Conservation (phyloP, 305 asterid genomes). For the Plantago lanceolata region DNA sequence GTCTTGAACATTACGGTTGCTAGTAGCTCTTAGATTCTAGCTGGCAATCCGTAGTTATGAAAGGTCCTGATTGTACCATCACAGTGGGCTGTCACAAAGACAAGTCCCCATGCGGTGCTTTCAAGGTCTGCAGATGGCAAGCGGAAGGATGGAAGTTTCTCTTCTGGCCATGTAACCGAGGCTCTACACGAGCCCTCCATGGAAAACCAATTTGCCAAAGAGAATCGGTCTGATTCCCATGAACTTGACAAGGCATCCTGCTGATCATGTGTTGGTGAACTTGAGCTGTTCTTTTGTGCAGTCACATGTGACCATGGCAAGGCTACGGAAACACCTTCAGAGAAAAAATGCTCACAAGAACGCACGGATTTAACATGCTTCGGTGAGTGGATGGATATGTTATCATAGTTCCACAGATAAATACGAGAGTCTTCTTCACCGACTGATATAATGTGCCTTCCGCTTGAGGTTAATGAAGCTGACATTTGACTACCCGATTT, state of each 20-base stretch:
- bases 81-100: conserved; percentile 53
- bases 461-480: conserved; percentile 57
- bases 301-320: conserved; percentile 50
- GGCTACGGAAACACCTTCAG: conserved; percentile 47
- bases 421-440: conserved; percentile 62
- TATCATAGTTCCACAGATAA: conserved; percentile 63
- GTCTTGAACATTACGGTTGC: background rate
- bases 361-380: conserved; percentile 51
- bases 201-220: conserved; percentile 62
- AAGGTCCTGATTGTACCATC: conserved; percentile 76
- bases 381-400: conserved; percentile 33
- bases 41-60: conserved; percentile 68
- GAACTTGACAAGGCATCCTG: conserved; percentile 26
- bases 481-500: conserved; percentile 68
- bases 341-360: conserved; percentile 63
- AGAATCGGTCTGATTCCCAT: conserved; percentile 50
- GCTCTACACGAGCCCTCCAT: conserved; percentile 49
- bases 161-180: conserved; percentile 74
- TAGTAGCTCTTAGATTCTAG: conserved; percentile 32
- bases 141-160: conserved; percentile 50
- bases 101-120: conserved; percentile 60
- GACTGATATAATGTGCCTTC: conserved; percentile 62
- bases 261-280: conserved; percentile 15
- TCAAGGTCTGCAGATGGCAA: conserved; percentile 9
- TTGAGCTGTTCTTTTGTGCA: conserved; percentile 8